Percentiles rank a stretch among this genome's conserved stretches.
phyloP scores from a whole-genome alignment of 768 basidiomycete species.

The Rubroboletus pulcherrimus region DNA sequence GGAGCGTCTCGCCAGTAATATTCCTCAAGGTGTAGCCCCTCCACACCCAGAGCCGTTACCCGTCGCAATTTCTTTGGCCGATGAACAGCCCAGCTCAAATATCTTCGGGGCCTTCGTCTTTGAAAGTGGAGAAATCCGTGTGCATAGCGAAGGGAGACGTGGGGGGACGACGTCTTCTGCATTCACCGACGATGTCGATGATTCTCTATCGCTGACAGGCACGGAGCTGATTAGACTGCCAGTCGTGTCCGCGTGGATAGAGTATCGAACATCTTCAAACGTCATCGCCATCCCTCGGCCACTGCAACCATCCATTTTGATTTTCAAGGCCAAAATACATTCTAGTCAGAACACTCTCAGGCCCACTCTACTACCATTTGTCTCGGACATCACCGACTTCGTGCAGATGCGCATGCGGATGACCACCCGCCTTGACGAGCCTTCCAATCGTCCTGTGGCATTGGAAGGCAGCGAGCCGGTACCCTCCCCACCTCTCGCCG shows the following conservation, averaged over 20 bases:
- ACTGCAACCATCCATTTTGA: constrained; percentile 54
- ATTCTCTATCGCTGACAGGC: constrained; percentile 43
- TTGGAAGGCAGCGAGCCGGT: constrained; percentile 2
- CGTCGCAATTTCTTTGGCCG: constrained; percentile 1
- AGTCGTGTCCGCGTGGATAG: constrained; percentile 75
- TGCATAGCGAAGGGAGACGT: constrained; percentile 53
- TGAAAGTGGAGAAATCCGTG: constrained; percentile 77
- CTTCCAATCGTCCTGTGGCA: constrained; percentile 11
- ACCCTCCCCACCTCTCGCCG: constrained; percentile 19
- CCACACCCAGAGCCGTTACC: constrained; percentile 6
- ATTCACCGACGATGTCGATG: constrained; percentile 46
- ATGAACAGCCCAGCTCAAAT: constrained; percentile 48
- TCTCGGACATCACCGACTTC: constrained; percentile 68
- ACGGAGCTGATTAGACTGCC: constrained; percentile 73
- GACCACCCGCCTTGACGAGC: constrained; percentile 31
- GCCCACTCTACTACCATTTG: constrained; percentile 81
- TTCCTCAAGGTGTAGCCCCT: constrained; percentile 36
- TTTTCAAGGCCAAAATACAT: constrained; percentile 87
- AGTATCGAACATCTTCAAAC: constrained; percentile 62
- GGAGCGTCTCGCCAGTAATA: constrained; percentile 55
- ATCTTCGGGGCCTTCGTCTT: constrained; percentile 70
- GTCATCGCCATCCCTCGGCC: constrained; percentile 35
- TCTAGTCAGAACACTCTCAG: constrained; percentile 82
- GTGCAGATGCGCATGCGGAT: constrained; percentile 70
- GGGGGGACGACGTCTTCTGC: constrained; percentile 35